Base-by-base conservation (phyloP, 352 stramenopile genomes). In the Globisporangium perplexum region DNA sequence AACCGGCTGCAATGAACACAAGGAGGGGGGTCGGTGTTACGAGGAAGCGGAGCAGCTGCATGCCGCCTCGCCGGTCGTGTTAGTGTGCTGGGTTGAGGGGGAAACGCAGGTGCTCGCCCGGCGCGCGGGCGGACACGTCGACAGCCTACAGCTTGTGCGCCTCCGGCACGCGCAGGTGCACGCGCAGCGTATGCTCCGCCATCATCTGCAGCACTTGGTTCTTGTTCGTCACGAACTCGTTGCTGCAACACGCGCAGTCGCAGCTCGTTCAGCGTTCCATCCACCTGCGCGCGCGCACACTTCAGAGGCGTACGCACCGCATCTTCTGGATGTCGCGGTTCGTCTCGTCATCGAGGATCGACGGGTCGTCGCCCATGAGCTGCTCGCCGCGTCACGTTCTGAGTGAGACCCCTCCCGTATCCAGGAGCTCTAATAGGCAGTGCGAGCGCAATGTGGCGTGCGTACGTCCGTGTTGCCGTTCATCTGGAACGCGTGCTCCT, bases 401-500 rank as follows among this genome's bases (percentile, higher is more conserved):
- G n/a, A n/a, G n/a, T n/a, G n/a, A n/a, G n/a, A n/a, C n/a, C n/a
- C n/a, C n/a, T n/a, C n/a, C n/a, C n/a, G n/a, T n/a, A n/a, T n/a
- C n/a, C n/a, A n/a, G n/a, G n/a, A n/a, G n/a, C n/a, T n/a, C n/a
- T n/a, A n/a, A n/a, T n/a, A n/a, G n/a, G n/a, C n/a, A 57, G 15
- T 7, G 11, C 38, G 3, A n/a, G 15, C 15, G 10, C 17, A 22
- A 44, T 5, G 17, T 17, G 36, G 18, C 3, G 22, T 31, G 35
- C 70, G 44, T 71, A 92, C 81, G 44, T 92, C 78, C 41, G 72
- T 88, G 59, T 89, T 89, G 62, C 65, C 77, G 70, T 86, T 92
- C 77, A 90, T 88, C 55, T 95, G 83, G 72, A 92, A 95, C 7
- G 72, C 70, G 53, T 83, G 82, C 64, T 95, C 82, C 67, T 94